phyloP scores from a whole-genome alignment of 31 red algal genomes.

The Asparagopsis taxiformis region DNA sequence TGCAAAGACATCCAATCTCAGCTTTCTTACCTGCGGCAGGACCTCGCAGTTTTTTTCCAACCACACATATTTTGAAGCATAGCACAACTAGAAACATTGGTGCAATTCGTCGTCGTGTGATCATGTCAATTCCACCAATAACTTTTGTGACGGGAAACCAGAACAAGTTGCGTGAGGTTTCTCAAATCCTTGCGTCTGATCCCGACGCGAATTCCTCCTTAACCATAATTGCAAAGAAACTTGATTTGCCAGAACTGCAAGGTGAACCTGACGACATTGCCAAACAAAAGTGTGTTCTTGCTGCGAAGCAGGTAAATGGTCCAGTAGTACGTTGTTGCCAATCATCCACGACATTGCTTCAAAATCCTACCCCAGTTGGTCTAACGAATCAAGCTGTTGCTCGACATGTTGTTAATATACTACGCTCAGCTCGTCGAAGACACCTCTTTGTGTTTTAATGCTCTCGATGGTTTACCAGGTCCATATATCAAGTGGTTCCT shows the following conservation, averaged over 20 bases:
- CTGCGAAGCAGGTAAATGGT: conserved; percentile 46
- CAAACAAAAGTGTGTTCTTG: conserved; percentile 60
- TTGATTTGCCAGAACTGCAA: conserved; percentile 92
- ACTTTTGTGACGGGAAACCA: conserved; percentile 95
- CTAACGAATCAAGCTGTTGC: not conserved
- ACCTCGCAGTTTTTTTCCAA: too few relatives aligned
- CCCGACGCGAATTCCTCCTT: conserved; percentile 22
- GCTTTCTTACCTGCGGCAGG: too few relatives aligned
- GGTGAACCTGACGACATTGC: conserved; percentile 82
- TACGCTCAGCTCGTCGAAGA: conserved; percentile 80
- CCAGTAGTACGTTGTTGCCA: conserved; percentile 41
- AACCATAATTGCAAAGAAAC: conserved; percentile 39
- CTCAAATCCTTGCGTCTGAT: conserved; percentile 57
- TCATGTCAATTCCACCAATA: conserved; percentile 14
- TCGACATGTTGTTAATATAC: not conserved
- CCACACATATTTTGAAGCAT: too few relatives aligned
- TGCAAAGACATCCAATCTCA: too few relatives aligned
- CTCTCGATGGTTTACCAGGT: conserved; percentile 89
- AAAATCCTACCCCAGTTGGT: not conserved
- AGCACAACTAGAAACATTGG: too few relatives aligned
- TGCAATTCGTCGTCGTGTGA: too few relatives aligned
- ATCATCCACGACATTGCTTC: too few relatives aligned
- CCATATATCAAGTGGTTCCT: conserved; percentile 97
- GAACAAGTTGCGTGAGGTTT: conserved; percentile 83
- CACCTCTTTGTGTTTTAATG: conserved; percentile 84